Percentiles rank a stretch among this genome's conserved stretches.
phyloP scores from a whole-genome alignment of 495 filamentous ascomycete genomes.

The Gamarada debralockiae region DNA sequence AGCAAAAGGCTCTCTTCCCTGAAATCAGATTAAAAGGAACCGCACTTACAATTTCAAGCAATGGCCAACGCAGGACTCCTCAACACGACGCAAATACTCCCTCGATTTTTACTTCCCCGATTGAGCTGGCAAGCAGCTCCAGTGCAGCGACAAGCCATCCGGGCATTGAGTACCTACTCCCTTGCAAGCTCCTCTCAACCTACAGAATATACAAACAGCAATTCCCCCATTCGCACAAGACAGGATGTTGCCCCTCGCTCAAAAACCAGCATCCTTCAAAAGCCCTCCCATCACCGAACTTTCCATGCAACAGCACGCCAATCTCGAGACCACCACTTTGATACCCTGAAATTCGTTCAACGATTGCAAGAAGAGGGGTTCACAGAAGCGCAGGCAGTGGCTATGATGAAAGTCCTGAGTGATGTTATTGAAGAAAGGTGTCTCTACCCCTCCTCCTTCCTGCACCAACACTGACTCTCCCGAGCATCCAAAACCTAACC shows the following conservation, averaged over 20 bases:
- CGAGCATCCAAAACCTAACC: constrained; percentile 91
- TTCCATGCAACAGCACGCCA: constrained; percentile 68
- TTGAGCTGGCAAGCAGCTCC: constrained; percentile 44
- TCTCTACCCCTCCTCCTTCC: neutral
- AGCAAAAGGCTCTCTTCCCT: too few relatives aligned
- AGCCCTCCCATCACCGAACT: constrained; percentile 25
- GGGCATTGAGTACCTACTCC: constrained; percentile 23
- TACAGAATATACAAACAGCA: neutral
- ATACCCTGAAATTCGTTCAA: constrained; percentile 96
- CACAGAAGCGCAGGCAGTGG: constrained; percentile 89
- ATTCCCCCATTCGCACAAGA: neutral
- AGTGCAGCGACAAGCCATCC: constrained; percentile 22
- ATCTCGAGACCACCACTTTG: constrained; percentile 87
- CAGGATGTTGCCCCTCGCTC: neutral
- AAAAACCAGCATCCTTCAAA: constrained; percentile 9
- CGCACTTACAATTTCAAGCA: too few relatives aligned
- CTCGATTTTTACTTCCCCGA: constrained; percentile 49
- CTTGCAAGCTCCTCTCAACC: constrained; percentile 12
- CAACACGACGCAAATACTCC: constrained; percentile 31
- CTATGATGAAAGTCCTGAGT: constrained; percentile 95
- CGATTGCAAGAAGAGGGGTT: constrained; percentile 88
- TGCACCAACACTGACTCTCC: constrained; percentile 1
- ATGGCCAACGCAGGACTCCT: constrained; percentile 33
- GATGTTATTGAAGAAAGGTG: constrained; percentile 95
- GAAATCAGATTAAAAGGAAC: too few relatives aligned